Conservation (phyloP, 2,329 filamentous ascomycete genomes). For the Didymella pinodella region DNA sequence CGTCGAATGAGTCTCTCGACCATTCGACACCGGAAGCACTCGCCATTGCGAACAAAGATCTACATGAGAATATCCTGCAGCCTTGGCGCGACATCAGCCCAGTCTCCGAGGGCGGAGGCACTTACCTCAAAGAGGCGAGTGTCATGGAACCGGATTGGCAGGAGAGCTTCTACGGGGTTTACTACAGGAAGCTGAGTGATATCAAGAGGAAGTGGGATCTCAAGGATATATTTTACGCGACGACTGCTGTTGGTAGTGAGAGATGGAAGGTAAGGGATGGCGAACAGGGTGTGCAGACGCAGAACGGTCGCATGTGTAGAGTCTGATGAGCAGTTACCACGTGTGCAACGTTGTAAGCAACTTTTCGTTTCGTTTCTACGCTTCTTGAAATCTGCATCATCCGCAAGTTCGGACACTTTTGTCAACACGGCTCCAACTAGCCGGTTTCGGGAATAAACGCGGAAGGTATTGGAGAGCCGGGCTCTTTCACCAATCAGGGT, state of each 20-base stretch:
- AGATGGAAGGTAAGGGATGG: conserved; percentile 18
- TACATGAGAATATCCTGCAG: conserved; percentile 5
- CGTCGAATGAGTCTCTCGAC: conserved; percentile 2
- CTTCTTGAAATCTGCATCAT: neutral
- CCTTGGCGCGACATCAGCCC: conserved; percentile 3
- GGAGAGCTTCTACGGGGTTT: conserved; percentile 32
- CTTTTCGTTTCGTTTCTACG: neutral
- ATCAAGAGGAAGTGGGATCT: conserved; percentile 37
- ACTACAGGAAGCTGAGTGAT: conserved; percentile 31
- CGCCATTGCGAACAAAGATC: conserved; percentile 1
- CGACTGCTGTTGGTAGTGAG: conserved; percentile 32
- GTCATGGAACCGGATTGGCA: conserved; percentile 36
- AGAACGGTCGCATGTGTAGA: conserved; percentile 2
- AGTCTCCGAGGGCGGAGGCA: conserved; percentile 1
- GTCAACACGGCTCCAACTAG: conserved; percentile 12
- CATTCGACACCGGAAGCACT: neutral
- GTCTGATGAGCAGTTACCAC: neutral
- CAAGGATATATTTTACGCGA: conserved; percentile 32
- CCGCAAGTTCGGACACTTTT: neutral
- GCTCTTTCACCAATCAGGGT: conserved; percentile 14
- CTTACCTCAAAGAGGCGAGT: conserved; percentile 34
- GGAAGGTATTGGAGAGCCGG: conserved; percentile 20
- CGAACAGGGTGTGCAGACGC: conserved; percentile 1
- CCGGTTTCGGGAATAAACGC: conserved; percentile 13
- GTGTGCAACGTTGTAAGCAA: neutral